phyloP scores from a whole-genome alignment of 495 filamentous ascomycete genomes.

The Penicillium angulare region DNA sequence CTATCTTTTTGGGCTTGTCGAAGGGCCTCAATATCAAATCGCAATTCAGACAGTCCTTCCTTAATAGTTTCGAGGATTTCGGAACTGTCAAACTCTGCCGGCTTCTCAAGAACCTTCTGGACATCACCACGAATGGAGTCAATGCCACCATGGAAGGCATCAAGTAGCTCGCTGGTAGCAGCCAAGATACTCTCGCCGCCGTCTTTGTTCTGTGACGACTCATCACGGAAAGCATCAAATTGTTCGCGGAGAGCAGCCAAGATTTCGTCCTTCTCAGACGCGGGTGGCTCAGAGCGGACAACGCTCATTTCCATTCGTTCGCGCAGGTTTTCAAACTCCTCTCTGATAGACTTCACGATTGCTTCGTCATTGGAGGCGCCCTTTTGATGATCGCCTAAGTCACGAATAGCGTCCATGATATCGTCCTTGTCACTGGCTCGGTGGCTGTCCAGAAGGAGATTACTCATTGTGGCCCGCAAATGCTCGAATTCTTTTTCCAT shows the following conservation, averaged over 20 bases:
- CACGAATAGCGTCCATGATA: conserved; percentile 60
- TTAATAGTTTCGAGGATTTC: conserved; percentile 86
- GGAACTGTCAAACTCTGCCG: conserved; percentile 74
- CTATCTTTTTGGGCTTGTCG: conserved; percentile 47
- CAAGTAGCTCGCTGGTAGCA: conserved; percentile 70
- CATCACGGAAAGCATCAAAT: conserved; percentile 52
- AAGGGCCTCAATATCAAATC: conserved; percentile 74
- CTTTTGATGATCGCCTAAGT: conserved; percentile 37
- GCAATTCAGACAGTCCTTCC: conserved; percentile 68
- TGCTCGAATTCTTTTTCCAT: conserved; percentile 71
- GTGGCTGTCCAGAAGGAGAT: conserved; percentile 60
- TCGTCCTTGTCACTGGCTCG: conserved; percentile 56
- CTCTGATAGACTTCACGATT: conserved; percentile 53
- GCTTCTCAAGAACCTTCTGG: conserved; percentile 75
- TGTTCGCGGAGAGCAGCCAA: conserved; percentile 70
- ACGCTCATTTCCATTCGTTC: conserved; percentile 51
- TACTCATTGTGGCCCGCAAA: conserved; percentile 69
- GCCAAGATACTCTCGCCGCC: conserved; percentile 56
- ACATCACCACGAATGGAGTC: conserved; percentile 69
- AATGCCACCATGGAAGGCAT: conserved; percentile 80
- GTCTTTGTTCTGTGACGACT: conserved; percentile 36
- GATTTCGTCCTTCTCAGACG: conserved; percentile 49
- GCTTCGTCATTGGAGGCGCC: conserved; percentile 13
- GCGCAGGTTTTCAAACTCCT: conserved; percentile 74
- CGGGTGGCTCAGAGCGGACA: conserved; percentile 28